Conservation (phyloP, 148 eudicot species). For the Vaccinium macrocarpon region DNA sequence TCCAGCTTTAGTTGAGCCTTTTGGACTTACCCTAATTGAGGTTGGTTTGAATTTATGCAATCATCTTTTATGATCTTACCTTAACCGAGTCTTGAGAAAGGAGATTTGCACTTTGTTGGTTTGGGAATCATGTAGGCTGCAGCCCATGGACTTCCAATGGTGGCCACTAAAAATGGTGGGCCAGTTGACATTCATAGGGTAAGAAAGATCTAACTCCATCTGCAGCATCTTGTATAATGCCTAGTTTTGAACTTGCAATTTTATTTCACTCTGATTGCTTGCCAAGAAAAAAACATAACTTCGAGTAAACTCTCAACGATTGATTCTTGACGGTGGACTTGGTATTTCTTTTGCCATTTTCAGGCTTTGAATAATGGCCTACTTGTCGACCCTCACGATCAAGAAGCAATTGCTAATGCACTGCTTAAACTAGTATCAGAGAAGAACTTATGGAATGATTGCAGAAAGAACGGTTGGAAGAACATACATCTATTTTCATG, state of each 20-base stretch:
- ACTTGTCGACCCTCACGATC: conserved; percentile 75
- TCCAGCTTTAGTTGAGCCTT: conserved; percentile 80
- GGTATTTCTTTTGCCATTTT: not conserved
- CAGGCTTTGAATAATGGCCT: conserved; percentile 76
- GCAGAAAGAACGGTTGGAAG: conserved; percentile 64
- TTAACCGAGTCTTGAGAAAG: not conserved
- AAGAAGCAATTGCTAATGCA: conserved; percentile 61
- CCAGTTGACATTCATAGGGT: conserved; percentile 79
- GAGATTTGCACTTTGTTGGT: not conserved
- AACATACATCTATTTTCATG: conserved; percentile 75
- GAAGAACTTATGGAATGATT: conserved; percentile 66
- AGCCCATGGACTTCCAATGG: conserved; percentile 86
- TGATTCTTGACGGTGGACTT: not conserved
- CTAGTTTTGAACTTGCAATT: not conserved
- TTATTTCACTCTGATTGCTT: not conserved
- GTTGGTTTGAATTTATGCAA: conserved; percentile 27
- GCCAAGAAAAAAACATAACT: not conserved
- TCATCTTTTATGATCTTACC: not conserved
- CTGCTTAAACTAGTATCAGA: conserved; percentile 70
- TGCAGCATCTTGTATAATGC: not conserved
- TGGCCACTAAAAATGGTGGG: conserved; percentile 82
- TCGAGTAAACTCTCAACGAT: not conserved
- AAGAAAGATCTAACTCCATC: not conserved
- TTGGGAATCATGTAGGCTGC: conserved; percentile 49
- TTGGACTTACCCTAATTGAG: conserved; percentile 81